Conservation (phyloP, 2,329 filamentous ascomycete genomes). For the Akanthomyces muscarius region DNA sequence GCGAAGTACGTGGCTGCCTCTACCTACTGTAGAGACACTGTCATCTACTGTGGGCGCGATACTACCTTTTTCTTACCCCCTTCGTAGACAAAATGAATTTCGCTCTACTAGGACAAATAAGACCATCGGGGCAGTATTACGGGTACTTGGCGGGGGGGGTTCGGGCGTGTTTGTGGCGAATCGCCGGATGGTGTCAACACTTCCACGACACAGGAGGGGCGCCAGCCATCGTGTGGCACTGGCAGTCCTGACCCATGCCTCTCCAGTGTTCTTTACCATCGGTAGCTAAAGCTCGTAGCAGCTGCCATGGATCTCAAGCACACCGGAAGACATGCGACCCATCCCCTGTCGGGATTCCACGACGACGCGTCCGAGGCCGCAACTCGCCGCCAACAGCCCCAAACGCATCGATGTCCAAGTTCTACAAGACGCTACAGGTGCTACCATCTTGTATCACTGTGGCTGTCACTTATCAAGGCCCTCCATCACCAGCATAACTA, state of each 20-base stretch:
- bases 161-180: not conserved
- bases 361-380: not conserved
- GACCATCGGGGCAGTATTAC: not conserved
- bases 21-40: too few relatives aligned
- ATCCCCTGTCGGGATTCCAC: not conserved
- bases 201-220: not conserved
- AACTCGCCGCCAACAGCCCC: not conserved
- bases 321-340: not conserved
- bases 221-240: conserved; percentile 1
- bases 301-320: not conserved
- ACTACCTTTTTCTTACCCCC: not conserved
- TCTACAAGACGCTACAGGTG: not conserved
- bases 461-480: conserved; percentile 6
- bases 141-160: not conserved
- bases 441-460: not conserved
- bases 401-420: not conserved
- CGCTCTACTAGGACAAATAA: not conserved
- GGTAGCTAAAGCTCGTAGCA: not conserved
- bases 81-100: not conserved
- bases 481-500: conserved; percentile 1
- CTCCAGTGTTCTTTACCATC: not conserved
- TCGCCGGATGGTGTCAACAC: not conserved
- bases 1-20: too few relatives aligned
- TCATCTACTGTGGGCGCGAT: too few relatives aligned
- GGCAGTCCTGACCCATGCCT: not conserved